Evolutionary conservation across 1,284 basidiomycete species (phyloP).

Genomic region (Athelia sp.): DNA sequence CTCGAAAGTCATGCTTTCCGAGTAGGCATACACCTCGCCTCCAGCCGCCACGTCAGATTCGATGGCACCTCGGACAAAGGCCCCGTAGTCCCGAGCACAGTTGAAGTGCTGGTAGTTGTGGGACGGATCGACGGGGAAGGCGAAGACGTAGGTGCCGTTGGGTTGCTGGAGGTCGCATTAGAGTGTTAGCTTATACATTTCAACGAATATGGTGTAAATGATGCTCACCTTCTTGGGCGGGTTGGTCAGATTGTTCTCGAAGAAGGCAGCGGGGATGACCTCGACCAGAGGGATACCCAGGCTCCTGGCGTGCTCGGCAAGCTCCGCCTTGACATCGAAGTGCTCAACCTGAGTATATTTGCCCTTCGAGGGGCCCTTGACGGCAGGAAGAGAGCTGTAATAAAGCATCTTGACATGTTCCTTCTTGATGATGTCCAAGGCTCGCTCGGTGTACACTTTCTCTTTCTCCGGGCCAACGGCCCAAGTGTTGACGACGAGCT

Average conservation of each 20-base stretch:
- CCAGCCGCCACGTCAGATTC: slow-evolving; percentile 1
- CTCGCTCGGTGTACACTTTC: slow-evolving; percentile 9
- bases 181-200: neutral
- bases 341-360: slow-evolving; percentile 9
- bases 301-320: slow-evolving; percentile 8
- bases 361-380: slow-evolving; percentile 4
- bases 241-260: slow-evolving; percentile 8
- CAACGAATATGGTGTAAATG: neutral
- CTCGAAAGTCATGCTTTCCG: neutral
- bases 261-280: slow-evolving; percentile 11
- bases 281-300: slow-evolving; percentile 8
- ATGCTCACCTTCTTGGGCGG: too few species aligned
- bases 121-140: slow-evolving; percentile 2
- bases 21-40: too few species aligned
- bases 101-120: slow-evolving; percentile 7
- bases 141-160: slow-evolving; percentile 2
- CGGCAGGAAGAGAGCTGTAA: slow-evolving; percentile 7
- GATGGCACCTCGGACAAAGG: slow-evolving; percentile 6
- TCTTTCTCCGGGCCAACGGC: slow-evolving; percentile 9
- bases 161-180: slow-evolving; percentile 1
- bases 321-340: slow-evolving; percentile 11
- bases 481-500: slow-evolving; percentile 1
- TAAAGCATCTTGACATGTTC: slow-evolving; percentile 7
- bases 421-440: slow-evolving; percentile 1
- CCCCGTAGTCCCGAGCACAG: slow-evolving; percentile 8